phyloP scores from a whole-genome alignment of 2,329 filamentous ascomycete species.

The Verticillium zaregamsianum region DNA sequence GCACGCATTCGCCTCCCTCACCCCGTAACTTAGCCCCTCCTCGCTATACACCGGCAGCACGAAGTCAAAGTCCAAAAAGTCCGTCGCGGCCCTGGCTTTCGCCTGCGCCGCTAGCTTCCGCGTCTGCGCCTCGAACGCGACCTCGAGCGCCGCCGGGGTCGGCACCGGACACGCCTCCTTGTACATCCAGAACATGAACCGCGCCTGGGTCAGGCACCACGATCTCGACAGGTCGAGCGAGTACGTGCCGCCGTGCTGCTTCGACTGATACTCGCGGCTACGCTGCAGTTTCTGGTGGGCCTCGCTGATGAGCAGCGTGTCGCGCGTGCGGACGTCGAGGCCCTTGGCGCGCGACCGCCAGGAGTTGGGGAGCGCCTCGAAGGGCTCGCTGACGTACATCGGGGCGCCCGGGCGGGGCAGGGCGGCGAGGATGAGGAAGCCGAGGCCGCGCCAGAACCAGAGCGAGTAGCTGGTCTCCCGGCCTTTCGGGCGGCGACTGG shows the following conservation, averaged over 20 bases:
- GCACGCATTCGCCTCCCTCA: not conserved
- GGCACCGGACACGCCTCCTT: not conserved
- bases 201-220: not conserved
- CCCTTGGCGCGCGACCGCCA: not conserved
- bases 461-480: not conserved
- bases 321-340: not conserved
- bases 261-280: not conserved
- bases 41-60: not conserved
- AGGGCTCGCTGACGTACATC: not conserved
- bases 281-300: not conserved
- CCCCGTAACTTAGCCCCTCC: not conserved
- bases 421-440: not conserved
- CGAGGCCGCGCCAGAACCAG: not conserved
- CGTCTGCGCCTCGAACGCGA: not conserved
- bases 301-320: not conserved
- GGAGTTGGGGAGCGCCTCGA: not conserved
- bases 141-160: not conserved
- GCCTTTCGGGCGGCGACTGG: not conserved
- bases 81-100: slow-evolving; percentile 1
- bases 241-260: not conserved
- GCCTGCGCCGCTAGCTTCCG: not conserved
- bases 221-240: not conserved
- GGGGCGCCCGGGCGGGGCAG: not conserved
- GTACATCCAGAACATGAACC: not conserved
- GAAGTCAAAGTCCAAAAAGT: not conserved